A percentile compares a stretch with the other conserved stretches of the same genome.
These are phyloP conservation scores for Ascoidea rubescens DNA, from an alignment of 805 yeast genomes.

Conservation along the genomic window DNA sequence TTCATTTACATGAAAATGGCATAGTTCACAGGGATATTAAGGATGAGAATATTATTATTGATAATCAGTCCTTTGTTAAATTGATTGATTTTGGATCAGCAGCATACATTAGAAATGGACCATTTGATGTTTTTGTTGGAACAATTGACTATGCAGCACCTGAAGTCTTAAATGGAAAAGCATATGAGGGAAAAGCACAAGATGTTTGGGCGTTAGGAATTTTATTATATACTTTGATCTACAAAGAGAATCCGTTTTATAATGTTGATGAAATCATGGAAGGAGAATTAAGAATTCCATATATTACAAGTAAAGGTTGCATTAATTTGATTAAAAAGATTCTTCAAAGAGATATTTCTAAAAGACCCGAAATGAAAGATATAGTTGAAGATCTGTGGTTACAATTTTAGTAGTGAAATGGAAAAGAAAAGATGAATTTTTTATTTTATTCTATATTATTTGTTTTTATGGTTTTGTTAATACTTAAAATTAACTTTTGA, in stretches of 20 bases:
- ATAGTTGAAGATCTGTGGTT: slow-evolving; percentile 67
- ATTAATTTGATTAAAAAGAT: slow-evolving; percentile 47
- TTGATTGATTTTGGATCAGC: slow-evolving; percentile 94
- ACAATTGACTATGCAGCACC: slow-evolving; percentile 98
- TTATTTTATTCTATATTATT: background rate
- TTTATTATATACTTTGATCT: slow-evolving; percentile 73
- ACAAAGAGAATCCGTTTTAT: slow-evolving; percentile 91
- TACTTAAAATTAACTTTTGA: background rate
- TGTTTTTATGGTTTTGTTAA: background rate
- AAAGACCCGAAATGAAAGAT: slow-evolving; percentile 64
- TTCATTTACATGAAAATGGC: slow-evolving; percentile 73
- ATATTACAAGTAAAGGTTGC: slow-evolving; percentile 46
- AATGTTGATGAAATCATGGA: slow-evolving; percentile 93
- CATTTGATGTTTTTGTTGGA: slow-evolving; percentile 95
- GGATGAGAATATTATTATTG: slow-evolving; percentile 88
- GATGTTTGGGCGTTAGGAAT: slow-evolving; percentile 97
- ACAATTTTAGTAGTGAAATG: slow-evolving; percentile 8
- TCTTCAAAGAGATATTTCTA: slow-evolving; percentile 48
- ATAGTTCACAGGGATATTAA: slow-evolving; percentile 90
- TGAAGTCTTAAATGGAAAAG: slow-evolving; percentile 78
- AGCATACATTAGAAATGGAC: slow-evolving; percentile 80
- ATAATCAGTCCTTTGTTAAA: slow-evolving; percentile 65
- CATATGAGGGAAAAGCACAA: slow-evolving; percentile 87
- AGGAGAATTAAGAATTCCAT: slow-evolving; percentile 67
- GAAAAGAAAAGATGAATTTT: background rate